phyloP scores from a whole-genome alignment of 2,329 filamentous ascomycete species.

The Parastagonospora avenae region DNA sequence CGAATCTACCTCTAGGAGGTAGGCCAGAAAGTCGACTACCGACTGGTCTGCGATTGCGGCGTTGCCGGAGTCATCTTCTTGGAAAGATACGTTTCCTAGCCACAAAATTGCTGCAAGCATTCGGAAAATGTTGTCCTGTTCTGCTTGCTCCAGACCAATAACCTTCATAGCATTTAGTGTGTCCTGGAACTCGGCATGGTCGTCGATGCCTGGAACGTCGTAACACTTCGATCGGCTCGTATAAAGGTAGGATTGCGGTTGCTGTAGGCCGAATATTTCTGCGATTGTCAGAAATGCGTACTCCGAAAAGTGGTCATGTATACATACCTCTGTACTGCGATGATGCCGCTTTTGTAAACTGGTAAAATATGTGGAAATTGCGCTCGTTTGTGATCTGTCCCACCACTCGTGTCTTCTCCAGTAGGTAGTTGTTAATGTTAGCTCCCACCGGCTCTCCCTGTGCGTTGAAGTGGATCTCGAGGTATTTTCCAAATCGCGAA shows the following conservation, averaged over 20 bases:
- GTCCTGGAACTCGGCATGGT: conserved; percentile 84
- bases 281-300: conserved; percentile 15
- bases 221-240: conserved; percentile 94
- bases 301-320: not conserved
- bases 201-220: conserved; percentile 92
- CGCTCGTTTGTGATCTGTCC: conserved; percentile 94
- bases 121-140: conserved; percentile 96
- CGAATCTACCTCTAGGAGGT: conserved; percentile 85
- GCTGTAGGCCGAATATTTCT: conserved; percentile 87
- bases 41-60: conserved; percentile 86
- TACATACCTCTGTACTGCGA: conserved; percentile 71
- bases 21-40: conserved; percentile 92
- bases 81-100: conserved; percentile 92
- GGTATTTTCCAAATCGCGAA: conserved; percentile 96
- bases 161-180: conserved; percentile 93
- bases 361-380: conserved; percentile 99
- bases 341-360: conserved; percentile 95
- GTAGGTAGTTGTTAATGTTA: conserved; percentile 96
- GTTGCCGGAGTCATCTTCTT: conserved; percentile 87
- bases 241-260: conserved; percentile 90
- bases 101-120: conserved; percentile 91
- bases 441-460: conserved; percentile 92
- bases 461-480: conserved; percentile 94
- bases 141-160: conserved; percentile 83
- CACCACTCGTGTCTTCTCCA: conserved; percentile 94